Base-by-base conservation (phyloP, 2,329 filamentous ascomycete species). In the Phyllosticta paracitricarpa region DNA sequence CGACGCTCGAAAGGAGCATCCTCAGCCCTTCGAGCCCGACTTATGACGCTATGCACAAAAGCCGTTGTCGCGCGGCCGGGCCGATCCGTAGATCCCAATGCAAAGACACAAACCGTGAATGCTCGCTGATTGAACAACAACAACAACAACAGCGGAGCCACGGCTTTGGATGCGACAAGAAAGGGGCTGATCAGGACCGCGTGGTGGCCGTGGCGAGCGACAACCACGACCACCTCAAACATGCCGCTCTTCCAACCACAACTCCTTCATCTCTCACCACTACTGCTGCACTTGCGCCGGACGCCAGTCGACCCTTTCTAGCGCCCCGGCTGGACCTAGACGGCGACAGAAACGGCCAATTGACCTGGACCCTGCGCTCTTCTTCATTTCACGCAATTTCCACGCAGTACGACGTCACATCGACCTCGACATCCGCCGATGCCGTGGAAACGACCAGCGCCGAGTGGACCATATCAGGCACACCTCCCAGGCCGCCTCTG, bases 31-130 rank as follows among this genome's bases (percentile, higher is more conserved):
- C 14, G 40, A 48, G 40, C 40, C 40, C 40, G 40, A 48, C 40
- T 48, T n/a, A 48, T 48, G 40, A 48, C 40, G 17, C 40, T 48
- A 48, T 48, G 40, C 40, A 56, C 57, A 58, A 25, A 35, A 10
- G 30, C 17, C 40, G 22, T 19, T 17, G n/a, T 25, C 30, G 22
- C 24, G 9, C 28, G 55, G 30, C 35, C 58, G 58, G 58, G 54
- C 40, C 40, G 58, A 61, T 61, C 58, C 54, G 58, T 51, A 61
- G 58, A 61, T 61, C 58, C 19, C 58, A 61, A 61, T 61, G 24
- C 58, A 48, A 14, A 24, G 58, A 51, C 6, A 40, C 58, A 25
- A 51, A 35, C 54, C 19, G 17, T 30, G 30, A 26, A 48, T 51
- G 8, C 14, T 25, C 28, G 40, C 25, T 51, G 35, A 33, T 25